These are phyloP conservation scores for Hordeum marinum DNA, from an alignment of 176 grass and related monocot genomes.

Conservation along the genomic window DNA sequence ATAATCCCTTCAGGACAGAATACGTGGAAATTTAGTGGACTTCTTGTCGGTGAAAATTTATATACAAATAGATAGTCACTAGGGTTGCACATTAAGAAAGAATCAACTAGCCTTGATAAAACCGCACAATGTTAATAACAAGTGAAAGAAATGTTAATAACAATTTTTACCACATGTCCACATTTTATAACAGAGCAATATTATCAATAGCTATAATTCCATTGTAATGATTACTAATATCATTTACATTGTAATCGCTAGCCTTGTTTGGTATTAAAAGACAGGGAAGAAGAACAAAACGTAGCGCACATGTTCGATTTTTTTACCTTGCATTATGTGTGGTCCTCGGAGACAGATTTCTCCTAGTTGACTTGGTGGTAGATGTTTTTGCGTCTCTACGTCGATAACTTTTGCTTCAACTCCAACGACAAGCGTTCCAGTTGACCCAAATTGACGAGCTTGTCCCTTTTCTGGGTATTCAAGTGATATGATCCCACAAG, in stretches of 20 bases:
- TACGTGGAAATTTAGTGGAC: not conserved
- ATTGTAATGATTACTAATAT: not conserved
- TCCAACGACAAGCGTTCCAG: constrained; percentile 56
- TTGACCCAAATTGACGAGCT: constrained; percentile 60
- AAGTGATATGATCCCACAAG: constrained; percentile 65
- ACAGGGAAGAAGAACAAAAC: not conserved
- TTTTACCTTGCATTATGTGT: constrained; percentile 90
- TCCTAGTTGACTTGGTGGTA: constrained; percentile 76
- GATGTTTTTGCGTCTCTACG: constrained; percentile 47
- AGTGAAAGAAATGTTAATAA: not conserved
- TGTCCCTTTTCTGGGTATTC: constrained; percentile 46
- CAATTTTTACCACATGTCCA: not conserved
- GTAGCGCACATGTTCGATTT: not conserved
- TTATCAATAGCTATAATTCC: not conserved
- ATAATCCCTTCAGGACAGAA: not conserved
- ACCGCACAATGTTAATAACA: not conserved
- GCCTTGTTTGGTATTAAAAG: not conserved
- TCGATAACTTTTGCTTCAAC: constrained; percentile 74
- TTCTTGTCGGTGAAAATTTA: not conserved
- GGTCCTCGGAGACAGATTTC: constrained; percentile 81
- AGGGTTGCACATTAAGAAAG: not conserved
- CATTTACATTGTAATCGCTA: not conserved
- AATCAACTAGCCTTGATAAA: not conserved
- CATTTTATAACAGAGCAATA: not conserved
- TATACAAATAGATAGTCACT: not conserved